Conservation (phyloP, 2,329 filamentous ascomycete genomes). For the Hypoxylon sp. region DNA sequence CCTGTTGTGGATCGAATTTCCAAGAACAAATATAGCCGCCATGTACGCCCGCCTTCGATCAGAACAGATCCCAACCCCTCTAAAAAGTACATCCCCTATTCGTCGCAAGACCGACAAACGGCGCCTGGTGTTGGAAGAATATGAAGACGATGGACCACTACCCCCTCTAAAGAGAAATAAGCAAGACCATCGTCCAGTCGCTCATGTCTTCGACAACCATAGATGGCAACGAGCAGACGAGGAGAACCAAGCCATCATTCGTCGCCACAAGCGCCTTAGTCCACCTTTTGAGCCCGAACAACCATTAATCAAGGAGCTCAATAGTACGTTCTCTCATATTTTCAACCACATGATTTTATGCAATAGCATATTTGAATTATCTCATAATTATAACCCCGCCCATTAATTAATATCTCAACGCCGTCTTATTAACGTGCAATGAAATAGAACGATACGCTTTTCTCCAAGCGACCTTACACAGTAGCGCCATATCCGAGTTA, state of each 20-base stretch:
- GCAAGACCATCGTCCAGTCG: conserved; percentile 27
- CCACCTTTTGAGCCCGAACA: conserved; percentile 30
- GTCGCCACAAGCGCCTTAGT: conserved; percentile 13
- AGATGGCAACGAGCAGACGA: conserved; percentile 17
- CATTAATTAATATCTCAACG: no score
- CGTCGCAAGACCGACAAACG: conserved; percentile 24
- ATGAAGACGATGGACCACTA: conserved; percentile 18
- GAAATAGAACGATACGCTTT: conserved; percentile 40
- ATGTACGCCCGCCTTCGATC: conserved; percentile 29
- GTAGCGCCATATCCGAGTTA: conserved; percentile 34
- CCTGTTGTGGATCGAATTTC: neutral
- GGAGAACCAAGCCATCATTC: conserved; percentile 14
- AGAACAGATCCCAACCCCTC: conserved; percentile 6
- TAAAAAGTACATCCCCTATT: conserved; percentile 15
- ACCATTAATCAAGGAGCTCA: conserved; percentile 33
- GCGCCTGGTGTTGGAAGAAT: conserved; percentile 21
- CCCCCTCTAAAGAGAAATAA: conserved; percentile 29
- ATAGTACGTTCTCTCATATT: conserved; percentile 28
- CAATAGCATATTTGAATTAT: no score
- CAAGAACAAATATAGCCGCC: no score
- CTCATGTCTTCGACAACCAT: conserved; percentile 36
- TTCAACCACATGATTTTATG: neutral
- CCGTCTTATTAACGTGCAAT: no score
- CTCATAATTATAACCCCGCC: no score
- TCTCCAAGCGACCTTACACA: conserved; percentile 42